These are phyloP conservation scores for Aspergillus ellipticus DNA, from an alignment of 495 filamentous ascomycete genomes.

Conservation along the genomic window DNA sequence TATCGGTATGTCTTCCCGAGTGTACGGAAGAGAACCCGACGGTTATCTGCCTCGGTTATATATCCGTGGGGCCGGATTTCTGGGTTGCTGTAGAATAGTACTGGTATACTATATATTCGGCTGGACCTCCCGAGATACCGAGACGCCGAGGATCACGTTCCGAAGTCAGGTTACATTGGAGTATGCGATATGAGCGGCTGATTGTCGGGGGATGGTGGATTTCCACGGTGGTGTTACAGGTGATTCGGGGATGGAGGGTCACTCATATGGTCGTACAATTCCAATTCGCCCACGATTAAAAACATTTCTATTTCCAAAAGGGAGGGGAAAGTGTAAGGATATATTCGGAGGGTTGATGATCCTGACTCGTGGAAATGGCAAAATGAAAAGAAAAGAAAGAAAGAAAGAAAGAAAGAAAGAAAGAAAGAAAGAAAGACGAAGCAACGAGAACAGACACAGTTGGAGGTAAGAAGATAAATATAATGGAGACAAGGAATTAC, in stretches of 20 bases:
- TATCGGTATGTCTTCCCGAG: too few relatives aligned
- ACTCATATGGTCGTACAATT: not conserved
- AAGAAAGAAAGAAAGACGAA: constrained; percentile 1
- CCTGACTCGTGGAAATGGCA: constrained; percentile 6
- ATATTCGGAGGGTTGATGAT: not conserved
- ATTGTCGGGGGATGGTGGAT: too few relatives aligned
- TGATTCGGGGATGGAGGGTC: too few relatives aligned
- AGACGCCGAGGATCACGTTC: too few relatives aligned
- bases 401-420: not conserved
- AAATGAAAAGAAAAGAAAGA: constrained; percentile 3
- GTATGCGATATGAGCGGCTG: too few relatives aligned
- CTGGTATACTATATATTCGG: too few relatives aligned
- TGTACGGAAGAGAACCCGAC: too few relatives aligned
- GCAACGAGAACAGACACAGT: not conserved
- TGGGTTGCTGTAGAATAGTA: too few relatives aligned
- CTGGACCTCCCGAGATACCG: too few relatives aligned
- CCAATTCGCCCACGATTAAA: not conserved
- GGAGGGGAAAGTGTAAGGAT: not conserved
- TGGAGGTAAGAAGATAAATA: constrained; percentile 1
- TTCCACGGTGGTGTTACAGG: too few relatives aligned
- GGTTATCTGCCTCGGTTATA: not conserved
- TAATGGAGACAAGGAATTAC: constrained; percentile 8
- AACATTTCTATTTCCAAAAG: not conserved
- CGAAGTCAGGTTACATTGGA: too few relatives aligned
- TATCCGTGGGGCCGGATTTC: not conserved